These are phyloP conservation scores for Corylus avellana DNA, from an alignment of 306 rosid species.

Conservation along the genomic window DNA sequence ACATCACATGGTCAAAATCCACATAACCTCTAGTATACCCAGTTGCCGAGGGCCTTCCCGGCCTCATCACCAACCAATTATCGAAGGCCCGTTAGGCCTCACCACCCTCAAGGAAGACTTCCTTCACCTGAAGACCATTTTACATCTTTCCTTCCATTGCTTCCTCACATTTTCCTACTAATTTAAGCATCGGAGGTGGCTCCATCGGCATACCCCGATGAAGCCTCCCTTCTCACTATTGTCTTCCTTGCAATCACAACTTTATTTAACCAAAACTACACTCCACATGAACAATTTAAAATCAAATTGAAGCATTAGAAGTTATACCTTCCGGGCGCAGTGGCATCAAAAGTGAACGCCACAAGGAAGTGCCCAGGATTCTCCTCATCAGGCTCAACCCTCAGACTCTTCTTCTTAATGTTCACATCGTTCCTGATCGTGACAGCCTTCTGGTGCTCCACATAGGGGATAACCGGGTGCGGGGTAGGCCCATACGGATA, in stretches of 20 bases:
- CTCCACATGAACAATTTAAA: background rate
- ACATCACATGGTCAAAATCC: background rate
- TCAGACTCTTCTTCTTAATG: slow-evolving; percentile 41
- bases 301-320: background rate
- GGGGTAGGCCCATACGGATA: slow-evolving; percentile 27
- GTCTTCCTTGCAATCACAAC: background rate
- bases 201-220: too few relatives aligned
- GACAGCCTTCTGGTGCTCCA: slow-evolving; percentile 42
- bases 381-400: slow-evolving; percentile 47
- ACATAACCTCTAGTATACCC: too few relatives aligned
- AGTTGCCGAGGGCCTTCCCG: too few relatives aligned
- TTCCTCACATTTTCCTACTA: too few relatives aligned
- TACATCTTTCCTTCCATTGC: too few relatives aligned
- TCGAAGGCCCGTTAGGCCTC: too few relatives aligned
- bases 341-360: slow-evolving; percentile 53
- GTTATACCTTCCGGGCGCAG: slow-evolving; percentile 40
- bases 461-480: slow-evolving; percentile 10
- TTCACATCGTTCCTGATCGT: slow-evolving; percentile 49
- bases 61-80: too few relatives aligned
- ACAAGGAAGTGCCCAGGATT: slow-evolving; percentile 40
- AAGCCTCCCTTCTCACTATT: too few relatives aligned
- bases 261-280: background rate
- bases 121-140: too few relatives aligned
- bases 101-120: too few relatives aligned
- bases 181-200: too few relatives aligned